Base-by-base conservation (phyloP, 2,329 filamentous ascomycete genomes). In the Trichophyton verrucosum region DNA sequence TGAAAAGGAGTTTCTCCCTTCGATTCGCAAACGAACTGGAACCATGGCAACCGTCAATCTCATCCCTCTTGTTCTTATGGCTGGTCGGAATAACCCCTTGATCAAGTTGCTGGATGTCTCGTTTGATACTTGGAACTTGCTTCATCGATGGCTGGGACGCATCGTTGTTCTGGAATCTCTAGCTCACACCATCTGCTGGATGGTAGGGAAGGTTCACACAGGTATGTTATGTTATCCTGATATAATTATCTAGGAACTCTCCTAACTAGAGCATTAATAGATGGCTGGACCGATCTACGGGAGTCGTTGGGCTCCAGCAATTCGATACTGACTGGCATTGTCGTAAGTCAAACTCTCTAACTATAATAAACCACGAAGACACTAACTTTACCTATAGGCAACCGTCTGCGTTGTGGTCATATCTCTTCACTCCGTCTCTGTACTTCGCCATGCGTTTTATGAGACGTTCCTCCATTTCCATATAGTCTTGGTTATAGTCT, bases 401-500 rank as follows among this genome's bases (percentile, higher is more conserved):
- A 67, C 68, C n/a, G 71, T 82, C 57, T 80, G 82, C 42, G 82
- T 96, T 70, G 67, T 82, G 46, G 71, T 88, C 51, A 78, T 97
- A 53, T 69, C 88, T 60, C 68, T 95, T 58, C 78, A 86, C 30
- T 86, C 90, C 8, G 77, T 88, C 60, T 92, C 90, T 1, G 87
- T 91, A 0, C 71, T 99, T 58, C 86, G 94, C 63, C 92, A 96
- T 73, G 91, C 91, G 44, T 96, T 96, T 72, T 99, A 99, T 77
- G 94, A 99, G 76, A 95, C 90, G 0, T 99, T 99, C 76, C 81
- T 97, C 67, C 89, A 88, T 71, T 75, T 87, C 33, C 94, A 97
- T 75, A 91, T 95, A 66, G 73, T 88, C 42, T 76, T 95, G 58
- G 90, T 86, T 44, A 73, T 86, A 40, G 70, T 89, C 60, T 77